Base-by-base conservation (phyloP, 148 eudicot species). In the Vaccinium vitisidaea region DNA sequence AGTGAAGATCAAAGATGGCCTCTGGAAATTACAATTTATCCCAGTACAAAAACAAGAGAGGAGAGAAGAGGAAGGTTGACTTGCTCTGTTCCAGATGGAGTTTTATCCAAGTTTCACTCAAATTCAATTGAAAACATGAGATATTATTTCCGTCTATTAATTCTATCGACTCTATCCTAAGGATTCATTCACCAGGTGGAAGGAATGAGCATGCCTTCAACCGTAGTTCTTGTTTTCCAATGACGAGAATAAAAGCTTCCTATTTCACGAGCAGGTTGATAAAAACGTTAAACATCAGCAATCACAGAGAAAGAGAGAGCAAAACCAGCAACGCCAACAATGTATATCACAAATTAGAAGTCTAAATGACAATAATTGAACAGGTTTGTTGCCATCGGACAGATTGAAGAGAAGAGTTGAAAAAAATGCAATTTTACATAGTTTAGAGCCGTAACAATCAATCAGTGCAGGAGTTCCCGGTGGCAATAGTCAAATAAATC, bases 321-420 rank as follows among this genome's bases (percentile, higher is more conserved):
- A 23, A 82, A 27, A 48, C 39, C 43, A 12, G 83, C 52, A n/a
- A 36, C 0, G 23, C 14, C 43, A 50, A 16, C 8, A 82, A 50
- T 50, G 63, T 70, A 54, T 39, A 82, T 82, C 25, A 70, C 63
- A 82, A 82, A 70, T 82, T 81, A 48, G 36, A 19, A 70, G 88
- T 80, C 77, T 80, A 23, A 76, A 75, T 16, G 84, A 84, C 79
- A 87, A 88, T 84, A 53, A 69, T 21, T 13, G 16, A 82, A 88
- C 80, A 85, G 78, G 87, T 86, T 88, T 84, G 1, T 85, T 88
- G 85, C 84, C 87, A 85, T 49, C 81, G 87, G 79, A 86, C 70
- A 79, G 84, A 87, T 85, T 80, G 67, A 83, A 85, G 87, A 87
- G 74, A 86, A 73, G 84, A n/a, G 18, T 30, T 0, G 49, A 14